A percentile compares a stretch with the other conserved stretches of the same genome.
phyloP scores from a whole-genome alignment of 495 filamentous ascomycete genomes.

The Trypethelium eluteriae region DNA sequence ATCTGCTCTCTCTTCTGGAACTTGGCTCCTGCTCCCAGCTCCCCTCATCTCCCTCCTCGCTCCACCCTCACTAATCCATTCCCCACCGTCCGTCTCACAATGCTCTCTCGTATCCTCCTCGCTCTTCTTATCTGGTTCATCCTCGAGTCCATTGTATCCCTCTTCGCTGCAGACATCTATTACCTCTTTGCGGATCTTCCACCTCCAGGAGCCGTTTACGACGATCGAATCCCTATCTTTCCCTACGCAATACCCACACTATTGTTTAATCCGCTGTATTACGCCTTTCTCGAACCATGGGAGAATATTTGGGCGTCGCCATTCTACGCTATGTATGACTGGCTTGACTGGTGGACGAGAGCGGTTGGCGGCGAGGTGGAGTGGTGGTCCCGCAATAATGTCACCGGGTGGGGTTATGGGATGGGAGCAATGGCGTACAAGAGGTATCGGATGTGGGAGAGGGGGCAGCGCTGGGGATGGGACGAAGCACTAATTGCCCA shows the following conservation, averaged over 20 bases:
- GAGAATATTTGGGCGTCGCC: constrained; percentile 9
- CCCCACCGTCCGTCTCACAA: constrained; percentile 15
- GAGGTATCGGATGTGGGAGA: not conserved
- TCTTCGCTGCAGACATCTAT: not conserved
- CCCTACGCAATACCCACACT: constrained; percentile 26
- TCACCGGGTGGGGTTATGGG: not conserved
- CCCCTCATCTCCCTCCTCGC: not conserved
- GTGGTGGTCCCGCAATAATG: not conserved
- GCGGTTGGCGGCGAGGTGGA: constrained; percentile 9
- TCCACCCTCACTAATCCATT: not conserved
- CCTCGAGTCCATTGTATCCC: not conserved
- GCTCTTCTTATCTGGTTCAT: not conserved
- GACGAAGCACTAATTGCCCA: not conserved
- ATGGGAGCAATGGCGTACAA: not conserved
- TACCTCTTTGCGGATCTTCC: not conserved
- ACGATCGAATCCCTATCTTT: constrained; percentile 19
- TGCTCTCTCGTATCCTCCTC: constrained; percentile 16
- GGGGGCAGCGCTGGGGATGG: not conserved
- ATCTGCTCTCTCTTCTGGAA: constrained; percentile 18
- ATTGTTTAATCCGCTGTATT: constrained; percentile 17
- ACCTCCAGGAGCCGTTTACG: constrained; percentile 13
- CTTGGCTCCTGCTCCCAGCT: not conserved
- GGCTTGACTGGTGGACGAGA: not conserved
- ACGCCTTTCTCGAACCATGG: constrained; percentile 15
- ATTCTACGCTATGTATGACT: not conserved